Evolutionary conservation across 805 yeast species (phyloP).

Genomic region (Kluyveromyces siamensis): DNA sequence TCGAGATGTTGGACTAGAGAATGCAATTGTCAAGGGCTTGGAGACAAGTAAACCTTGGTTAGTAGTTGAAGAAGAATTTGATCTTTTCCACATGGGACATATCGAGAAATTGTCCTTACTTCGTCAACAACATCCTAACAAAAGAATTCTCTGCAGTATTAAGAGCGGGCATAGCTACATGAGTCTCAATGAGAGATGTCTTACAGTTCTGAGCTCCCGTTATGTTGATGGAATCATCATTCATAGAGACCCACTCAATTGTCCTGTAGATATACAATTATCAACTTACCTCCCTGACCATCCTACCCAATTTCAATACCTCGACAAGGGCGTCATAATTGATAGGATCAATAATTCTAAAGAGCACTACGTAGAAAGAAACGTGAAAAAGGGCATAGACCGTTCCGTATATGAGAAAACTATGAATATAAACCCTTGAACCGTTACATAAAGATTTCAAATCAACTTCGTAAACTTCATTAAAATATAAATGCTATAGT

Average conservation of each 20-base stretch:
- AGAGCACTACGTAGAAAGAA: conserved; percentile 75
- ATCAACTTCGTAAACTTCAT: not conserved
- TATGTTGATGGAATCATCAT: conserved; percentile 68
- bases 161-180: conserved; percentile 73
- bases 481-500: not conserved
- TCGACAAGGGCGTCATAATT: conserved; percentile 66
- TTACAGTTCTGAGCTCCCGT: conserved; percentile 82
- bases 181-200: conserved; percentile 76
- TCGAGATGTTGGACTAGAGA: conserved; percentile 25
- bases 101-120: conserved; percentile 56
- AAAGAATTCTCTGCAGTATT: conserved; percentile 50
- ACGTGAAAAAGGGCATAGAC: conserved; percentile 69
- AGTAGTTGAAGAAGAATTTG: conserved; percentile 84
- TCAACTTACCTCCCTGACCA: conserved; percentile 10
- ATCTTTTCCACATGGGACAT: conserved; percentile 89
- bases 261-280: conserved; percentile 11
- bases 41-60: conserved; percentile 12
- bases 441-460: not conserved
- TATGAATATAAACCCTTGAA: not conserved
- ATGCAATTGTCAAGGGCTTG: conserved; percentile 18
- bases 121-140: conserved; percentile 61
- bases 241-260: not conserved
- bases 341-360: conserved; percentile 62
- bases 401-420: not conserved
- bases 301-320: conserved; percentile 52